These are phyloP conservation scores for Calonectria hawksworthii DNA, from an alignment of 2,329 filamentous ascomycete genomes.

Conservation along the genomic window DNA sequence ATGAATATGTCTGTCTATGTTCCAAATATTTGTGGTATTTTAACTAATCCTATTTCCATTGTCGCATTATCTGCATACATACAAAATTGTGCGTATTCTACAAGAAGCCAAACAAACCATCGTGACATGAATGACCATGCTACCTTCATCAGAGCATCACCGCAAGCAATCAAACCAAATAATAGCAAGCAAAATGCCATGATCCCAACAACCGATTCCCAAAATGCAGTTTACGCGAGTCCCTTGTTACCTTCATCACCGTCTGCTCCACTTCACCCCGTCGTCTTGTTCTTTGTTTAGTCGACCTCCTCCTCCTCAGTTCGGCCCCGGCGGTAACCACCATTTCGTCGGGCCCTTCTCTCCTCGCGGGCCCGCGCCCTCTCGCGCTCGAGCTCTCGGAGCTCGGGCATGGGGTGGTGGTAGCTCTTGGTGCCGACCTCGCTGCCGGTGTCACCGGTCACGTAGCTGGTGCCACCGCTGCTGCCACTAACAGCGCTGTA, in stretches of 20 bases:
- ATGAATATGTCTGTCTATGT: background rate
- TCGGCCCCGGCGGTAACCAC: conserved; percentile 52
- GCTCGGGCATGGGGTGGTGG: conserved; percentile 67
- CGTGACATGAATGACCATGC: conserved; percentile 24
- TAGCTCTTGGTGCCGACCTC: conserved; percentile 72
- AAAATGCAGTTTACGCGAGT: background rate
- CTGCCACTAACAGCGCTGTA: conserved; percentile 52
- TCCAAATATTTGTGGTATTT: background rate
- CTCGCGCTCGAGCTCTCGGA: conserved; percentile 54
- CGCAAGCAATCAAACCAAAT: conserved; percentile 8
- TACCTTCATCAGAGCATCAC: conserved; percentile 27
- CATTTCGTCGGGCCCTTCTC: conserved; percentile 51
- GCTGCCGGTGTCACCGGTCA: conserved; percentile 55
- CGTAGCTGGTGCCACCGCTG: conserved; percentile 45
- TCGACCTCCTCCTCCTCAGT: conserved; percentile 47
- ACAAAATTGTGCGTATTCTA: conserved; percentile 26
- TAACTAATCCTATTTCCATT: background rate
- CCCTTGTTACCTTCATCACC: background rate
- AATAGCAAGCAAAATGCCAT: background rate
- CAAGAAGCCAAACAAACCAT: conserved; percentile 15
- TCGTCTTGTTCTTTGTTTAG: conserved; percentile 5
- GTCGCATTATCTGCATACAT: conserved; percentile 10
- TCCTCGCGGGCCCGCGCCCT: conserved; percentile 52
- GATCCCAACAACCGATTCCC: conserved; percentile 1
- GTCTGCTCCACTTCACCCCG: background rate